A percentile compares a stretch with the other conserved stretches of the same genome.
These are phyloP conservation scores for Arctostaphylos glauca DNA, from an alignment of 148 eudicot species.

Conservation along the genomic window DNA sequence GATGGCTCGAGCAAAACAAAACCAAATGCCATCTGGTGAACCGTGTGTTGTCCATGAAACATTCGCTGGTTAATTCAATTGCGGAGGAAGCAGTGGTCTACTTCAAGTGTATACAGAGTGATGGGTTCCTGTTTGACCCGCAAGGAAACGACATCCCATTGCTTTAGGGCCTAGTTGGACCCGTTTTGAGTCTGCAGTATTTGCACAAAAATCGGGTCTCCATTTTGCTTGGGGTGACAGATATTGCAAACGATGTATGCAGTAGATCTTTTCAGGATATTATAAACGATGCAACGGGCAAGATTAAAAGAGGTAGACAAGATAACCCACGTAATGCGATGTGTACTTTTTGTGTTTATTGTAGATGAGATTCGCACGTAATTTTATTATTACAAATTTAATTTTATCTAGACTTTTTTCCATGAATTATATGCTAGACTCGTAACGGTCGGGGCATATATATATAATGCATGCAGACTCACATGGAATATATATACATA, in stretches of 20 bases:
- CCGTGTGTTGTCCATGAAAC: not conserved
- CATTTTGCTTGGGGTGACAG: constrained; percentile 16
- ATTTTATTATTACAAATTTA: too few relatives aligned
- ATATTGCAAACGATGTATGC: constrained; percentile 22
- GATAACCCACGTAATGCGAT: not conserved
- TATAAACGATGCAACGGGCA: not conserved
- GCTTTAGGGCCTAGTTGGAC: constrained; percentile 3
- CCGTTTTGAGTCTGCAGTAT: not conserved
- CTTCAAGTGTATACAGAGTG: constrained; percentile 14
- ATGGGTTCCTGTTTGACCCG: not conserved
- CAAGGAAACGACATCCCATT: not conserved
- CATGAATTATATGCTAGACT: too few relatives aligned
- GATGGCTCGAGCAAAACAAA: constrained; percentile 25
- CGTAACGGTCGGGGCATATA: not conserved
- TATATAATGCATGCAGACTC: too few relatives aligned
- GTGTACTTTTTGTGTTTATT: too few relatives aligned
- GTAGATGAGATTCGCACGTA: too few relatives aligned
- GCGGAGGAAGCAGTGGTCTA: constrained; percentile 20
- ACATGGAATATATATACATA: too few relatives aligned
- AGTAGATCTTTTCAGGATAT: constrained; percentile 28
- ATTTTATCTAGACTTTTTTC: too few relatives aligned
- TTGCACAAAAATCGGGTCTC: constrained; percentile 19
- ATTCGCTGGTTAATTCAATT: not conserved
- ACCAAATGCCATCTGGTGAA: not conserved
- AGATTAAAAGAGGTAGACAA: not conserved